phyloP scores from a whole-genome alignment of 805 yeast species.

The Wickerhamiella musiphila region DNA sequence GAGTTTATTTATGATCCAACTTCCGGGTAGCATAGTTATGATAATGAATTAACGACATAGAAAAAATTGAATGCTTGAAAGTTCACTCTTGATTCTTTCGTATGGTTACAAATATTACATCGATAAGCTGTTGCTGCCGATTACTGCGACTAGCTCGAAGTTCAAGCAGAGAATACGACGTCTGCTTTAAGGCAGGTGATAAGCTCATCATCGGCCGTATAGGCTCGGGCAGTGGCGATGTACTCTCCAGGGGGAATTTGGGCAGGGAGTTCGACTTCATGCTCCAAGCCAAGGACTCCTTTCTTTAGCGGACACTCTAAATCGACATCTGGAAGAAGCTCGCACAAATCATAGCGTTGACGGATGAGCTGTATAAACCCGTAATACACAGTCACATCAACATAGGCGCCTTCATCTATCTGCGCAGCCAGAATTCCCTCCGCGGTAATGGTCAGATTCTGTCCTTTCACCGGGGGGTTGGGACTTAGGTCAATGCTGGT shows the following conservation, averaged over 20 bases:
- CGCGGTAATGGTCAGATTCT: constrained; percentile 64
- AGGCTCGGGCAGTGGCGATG: constrained; percentile 75
- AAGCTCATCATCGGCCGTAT: constrained; percentile 61
- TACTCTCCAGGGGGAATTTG: constrained; percentile 95
- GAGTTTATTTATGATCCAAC: neutral
- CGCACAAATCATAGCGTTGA: constrained; percentile 88
- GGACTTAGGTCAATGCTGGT: constrained; percentile 48
- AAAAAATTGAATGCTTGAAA: neutral
- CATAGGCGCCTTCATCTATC: constrained; percentile 75
- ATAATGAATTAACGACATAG: neutral
- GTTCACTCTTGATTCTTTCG: neutral
- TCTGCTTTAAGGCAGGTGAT: constrained; percentile 58
- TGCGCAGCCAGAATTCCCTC: constrained; percentile 39
- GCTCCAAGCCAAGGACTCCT: constrained; percentile 50
- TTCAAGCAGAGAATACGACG: constrained; percentile 25
- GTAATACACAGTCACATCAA: constrained; percentile 81
- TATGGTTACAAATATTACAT: neutral
- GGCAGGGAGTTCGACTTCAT: constrained; percentile 66
- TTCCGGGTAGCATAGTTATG: neutral
- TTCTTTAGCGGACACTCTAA: constrained; percentile 63
- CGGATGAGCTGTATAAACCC: constrained; percentile 80
- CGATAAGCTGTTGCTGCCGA: too few species aligned
- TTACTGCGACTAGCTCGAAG: too few species aligned
- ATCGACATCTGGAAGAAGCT: constrained; percentile 66
- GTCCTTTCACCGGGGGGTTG: constrained; percentile 81